Evolutionary conservation across 108 stramenopile species (phyloP).

Genomic region (Cyclostephanos invisitatus): DNA sequence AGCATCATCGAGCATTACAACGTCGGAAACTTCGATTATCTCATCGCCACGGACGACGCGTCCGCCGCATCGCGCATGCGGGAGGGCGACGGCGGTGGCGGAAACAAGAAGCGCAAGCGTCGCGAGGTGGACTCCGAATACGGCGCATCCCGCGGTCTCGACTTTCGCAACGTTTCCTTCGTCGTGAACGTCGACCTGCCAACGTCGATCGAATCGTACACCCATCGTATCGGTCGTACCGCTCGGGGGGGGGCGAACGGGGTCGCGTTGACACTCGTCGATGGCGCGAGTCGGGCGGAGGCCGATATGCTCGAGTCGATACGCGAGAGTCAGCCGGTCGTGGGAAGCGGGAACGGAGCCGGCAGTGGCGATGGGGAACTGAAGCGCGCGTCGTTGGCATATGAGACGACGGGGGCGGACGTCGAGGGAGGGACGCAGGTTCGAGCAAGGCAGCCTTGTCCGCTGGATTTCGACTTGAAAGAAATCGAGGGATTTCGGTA

Average conservation of each 20-base stretch:
- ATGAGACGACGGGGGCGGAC: conserved; percentile 8
- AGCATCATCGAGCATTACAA: conserved; percentile 98
- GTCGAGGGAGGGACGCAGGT: conserved; percentile 16
- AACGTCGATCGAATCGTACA: conserved; percentile 83
- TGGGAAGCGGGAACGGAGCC: conserved; percentile 28
- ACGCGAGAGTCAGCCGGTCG: conserved; percentile 83
- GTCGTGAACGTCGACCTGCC: conserved; percentile 99
- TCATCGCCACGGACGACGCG: conserved; percentile 95
- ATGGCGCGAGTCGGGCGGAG: conserved; percentile 54
- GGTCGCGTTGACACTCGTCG: conserved; percentile 90
- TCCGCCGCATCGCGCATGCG: conserved; percentile 61
- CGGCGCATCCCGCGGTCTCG: conserved; percentile 94
- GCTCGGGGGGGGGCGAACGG: conserved; percentile 96
- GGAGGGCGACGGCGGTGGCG: conserved; percentile 44
- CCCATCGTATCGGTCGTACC: conserved; percentile 97
- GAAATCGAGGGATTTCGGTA: conserved; percentile 98
- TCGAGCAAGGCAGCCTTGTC: conserved; percentile 81
- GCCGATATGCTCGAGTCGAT: conserved; percentile 59
- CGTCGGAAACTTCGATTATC: conserved; percentile 97
- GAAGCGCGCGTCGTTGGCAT: conserved; percentile 50
- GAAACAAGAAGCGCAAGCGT: conserved; percentile 49
- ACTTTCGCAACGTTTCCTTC: conserved; percentile 94
- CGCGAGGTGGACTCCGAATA: conserved; percentile 70
- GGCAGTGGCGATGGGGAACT: conserved; percentile 42
- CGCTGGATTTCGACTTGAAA: conserved; percentile 91